Percentiles rank a stretch among this genome's conserved stretches.
phyloP scores from a whole-genome alignment of 805 yeast species.

The Ogataea minuta region DNA sequence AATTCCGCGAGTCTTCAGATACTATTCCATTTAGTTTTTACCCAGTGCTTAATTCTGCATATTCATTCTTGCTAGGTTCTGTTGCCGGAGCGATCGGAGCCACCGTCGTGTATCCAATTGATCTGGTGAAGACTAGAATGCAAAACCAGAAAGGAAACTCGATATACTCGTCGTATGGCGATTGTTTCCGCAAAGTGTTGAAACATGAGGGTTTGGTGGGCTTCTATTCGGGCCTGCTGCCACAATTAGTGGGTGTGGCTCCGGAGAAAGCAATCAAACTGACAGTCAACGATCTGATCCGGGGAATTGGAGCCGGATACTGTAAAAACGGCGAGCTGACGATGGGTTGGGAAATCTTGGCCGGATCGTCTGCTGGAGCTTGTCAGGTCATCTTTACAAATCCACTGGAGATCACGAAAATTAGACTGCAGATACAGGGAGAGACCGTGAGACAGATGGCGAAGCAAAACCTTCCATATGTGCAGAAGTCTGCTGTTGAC shows the following conservation, averaged over 20 bases:
- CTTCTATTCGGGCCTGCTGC: slow-evolving; percentile 87
- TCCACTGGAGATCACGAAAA: slow-evolving; percentile 94
- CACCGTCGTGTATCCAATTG: slow-evolving; percentile 96
- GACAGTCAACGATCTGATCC: slow-evolving; percentile 86
- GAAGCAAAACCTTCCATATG: slow-evolving; percentile 27
- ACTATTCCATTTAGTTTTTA: slow-evolving; percentile 39
- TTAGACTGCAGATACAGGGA: slow-evolving; percentile 92
- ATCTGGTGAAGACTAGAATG: slow-evolving; percentile 93
- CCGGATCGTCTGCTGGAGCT: slow-evolving; percentile 95
- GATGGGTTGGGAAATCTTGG: slow-evolving; percentile 64
- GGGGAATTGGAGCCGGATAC: slow-evolving; percentile 62
- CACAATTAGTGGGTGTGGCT: slow-evolving; percentile 95
- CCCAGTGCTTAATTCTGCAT: slow-evolving; percentile 80
- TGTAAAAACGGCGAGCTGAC: slow-evolving; percentile 48
- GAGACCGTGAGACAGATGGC: slow-evolving; percentile 46
- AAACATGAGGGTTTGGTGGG: slow-evolving; percentile 79
- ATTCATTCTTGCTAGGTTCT: slow-evolving; percentile 87
- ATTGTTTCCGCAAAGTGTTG: slow-evolving; percentile 79
- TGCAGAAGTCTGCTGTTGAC: slow-evolving; percentile 58
- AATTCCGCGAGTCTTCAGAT: slow-evolving; percentile 46
- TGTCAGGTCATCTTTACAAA: slow-evolving; percentile 96
- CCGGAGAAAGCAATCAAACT: slow-evolving; percentile 97
- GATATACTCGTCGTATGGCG: slow-evolving; percentile 74
- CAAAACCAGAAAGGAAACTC: slow-evolving; percentile 83
- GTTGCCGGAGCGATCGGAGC: slow-evolving; percentile 98